Base-by-base conservation (phyloP, 2,329 filamentous ascomycete species). In the Penicillium olsonii region DNA sequence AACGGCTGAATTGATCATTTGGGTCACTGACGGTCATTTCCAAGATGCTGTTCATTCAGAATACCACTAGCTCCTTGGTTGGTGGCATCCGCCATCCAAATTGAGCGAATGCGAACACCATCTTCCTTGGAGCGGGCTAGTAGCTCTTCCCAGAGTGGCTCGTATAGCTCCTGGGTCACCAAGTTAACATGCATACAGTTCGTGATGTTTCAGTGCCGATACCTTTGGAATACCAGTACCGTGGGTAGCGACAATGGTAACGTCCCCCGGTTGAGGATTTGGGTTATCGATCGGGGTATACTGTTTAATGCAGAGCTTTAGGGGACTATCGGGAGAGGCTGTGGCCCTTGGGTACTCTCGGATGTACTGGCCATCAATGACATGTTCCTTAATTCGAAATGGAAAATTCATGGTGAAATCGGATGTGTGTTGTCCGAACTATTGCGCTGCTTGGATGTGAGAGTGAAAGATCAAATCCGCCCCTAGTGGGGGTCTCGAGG, bases 201-300 rank as follows among this genome's bases (percentile, higher is more conserved):
- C 9, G 17, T 17, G 8, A 4, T n/a, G 33, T 10, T 35, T 2
- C 9, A 35, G n/a, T 17, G 15, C 8, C 26, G 8, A 45, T 35
- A 37, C 51, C 26, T 53, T 53, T n/a, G 43, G 51, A 35, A 53
- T 47, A 5, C 51, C 47, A 26, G 43, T 43, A 8, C 51, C 51
- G 27, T 47, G 43, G 3, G 51, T 44, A 19, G 43, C 51, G 11
- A 53, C 47, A 4, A 53, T 42, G 5, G 51, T 53, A 0, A 53
- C 31, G 14, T 53, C 47, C 4, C 51, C 51, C 3, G 43, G 40
- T 10, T 42, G 43, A 11, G 51, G 51, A 14, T 31, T 47, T n/a
- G 37, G 43, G 26, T 53, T 50, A 17, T 50, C 43, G 14, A 39
- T 18, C 2, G 47, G 51, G 1, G 43, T 50, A 39, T 53, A 50